A percentile compares a stretch with the other conserved stretches of the same genome.
phyloP scores from a whole-genome alignment of 129 eudicot genomes.

The Lactuca saligna region DNA sequence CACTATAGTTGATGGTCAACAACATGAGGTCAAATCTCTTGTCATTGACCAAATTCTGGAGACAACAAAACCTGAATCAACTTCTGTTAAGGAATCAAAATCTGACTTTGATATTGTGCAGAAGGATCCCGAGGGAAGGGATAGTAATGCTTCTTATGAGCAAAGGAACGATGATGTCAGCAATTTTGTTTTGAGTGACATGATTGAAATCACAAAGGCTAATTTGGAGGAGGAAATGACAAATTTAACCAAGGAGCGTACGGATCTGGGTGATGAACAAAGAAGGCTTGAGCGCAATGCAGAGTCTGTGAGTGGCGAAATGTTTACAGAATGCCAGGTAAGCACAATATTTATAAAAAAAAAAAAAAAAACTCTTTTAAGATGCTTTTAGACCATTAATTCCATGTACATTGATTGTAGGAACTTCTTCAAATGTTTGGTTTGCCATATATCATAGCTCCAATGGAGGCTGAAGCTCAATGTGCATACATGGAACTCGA shows the following conservation, averaged over 20 bases:
- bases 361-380: not conserved
- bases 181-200: conserved; percentile 25
- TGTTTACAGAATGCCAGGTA: conserved; percentile 99
- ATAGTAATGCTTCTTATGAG: conserved; percentile 17
- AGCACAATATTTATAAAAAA: not conserved
- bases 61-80: conserved; percentile 12
- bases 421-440: conserved; percentile 99
- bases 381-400: not conserved
- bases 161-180: conserved; percentile 25
- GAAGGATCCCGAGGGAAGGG: conserved; percentile 29
- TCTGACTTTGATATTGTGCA: conserved; percentile 13
- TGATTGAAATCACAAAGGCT: conserved; percentile 42
- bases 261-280: conserved; percentile 65
- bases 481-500: conserved; percentile 94
- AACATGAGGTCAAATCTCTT: conserved; percentile 27
- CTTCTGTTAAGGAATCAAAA: conserved; percentile 31
- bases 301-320: conserved; percentile 84
- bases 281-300: conserved; percentile 90
- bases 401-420: conserved; percentile 37
- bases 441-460: conserved; percentile 93
- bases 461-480: conserved; percentile 99
- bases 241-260: conserved; percentile 53
- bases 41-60: conserved; percentile 21
- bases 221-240: conserved; percentile 66
- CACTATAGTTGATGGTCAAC: conserved; percentile 29